These are phyloP conservation scores for Fusarium ambrosium DNA, from an alignment of 2,329 filamentous ascomycete genomes.

Conservation along the genomic window DNA sequence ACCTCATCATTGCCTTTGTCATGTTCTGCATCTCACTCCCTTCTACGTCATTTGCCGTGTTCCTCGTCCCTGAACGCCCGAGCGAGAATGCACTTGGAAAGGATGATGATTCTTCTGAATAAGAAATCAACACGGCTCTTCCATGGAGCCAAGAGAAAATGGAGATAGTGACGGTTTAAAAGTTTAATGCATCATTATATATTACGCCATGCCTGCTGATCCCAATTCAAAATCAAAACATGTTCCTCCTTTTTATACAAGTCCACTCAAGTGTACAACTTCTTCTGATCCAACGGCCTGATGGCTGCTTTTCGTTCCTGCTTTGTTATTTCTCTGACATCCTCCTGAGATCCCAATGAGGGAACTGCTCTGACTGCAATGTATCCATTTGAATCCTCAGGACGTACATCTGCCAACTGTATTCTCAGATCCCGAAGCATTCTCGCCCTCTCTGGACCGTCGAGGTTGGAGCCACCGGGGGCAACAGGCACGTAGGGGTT, in stretches of 20 bases:
- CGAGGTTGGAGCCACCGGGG: background rate
- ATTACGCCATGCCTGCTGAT: background rate
- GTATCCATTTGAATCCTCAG: background rate
- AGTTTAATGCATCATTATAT: background rate
- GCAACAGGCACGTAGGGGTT: background rate
- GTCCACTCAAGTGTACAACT: background rate
- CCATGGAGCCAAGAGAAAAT: background rate
- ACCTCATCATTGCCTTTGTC: slow-evolving; percentile 61
- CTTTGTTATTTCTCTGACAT: background rate
- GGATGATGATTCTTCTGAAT: slow-evolving; percentile 15
- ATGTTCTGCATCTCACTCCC: slow-evolving; percentile 61
- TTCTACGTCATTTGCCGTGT: slow-evolving; percentile 52
- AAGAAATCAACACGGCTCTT: background rate
- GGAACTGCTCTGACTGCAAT: background rate
- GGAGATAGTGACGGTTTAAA: background rate
- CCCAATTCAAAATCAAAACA: background rate
- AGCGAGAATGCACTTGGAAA: slow-evolving; percentile 23
- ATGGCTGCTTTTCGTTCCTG: background rate
- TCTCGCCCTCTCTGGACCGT: background rate
- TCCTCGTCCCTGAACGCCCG: slow-evolving; percentile 53
- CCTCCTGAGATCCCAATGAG: background rate
- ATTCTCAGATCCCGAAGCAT: background rate
- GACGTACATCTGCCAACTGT: background rate
- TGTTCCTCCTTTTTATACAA: background rate
- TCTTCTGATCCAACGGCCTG: background rate